A percentile compares a stretch with the other conserved stretches of the same genome.
phyloP scores from a whole-genome alignment of 2,329 filamentous ascomycete species.

The Diplocarpon mali region DNA sequence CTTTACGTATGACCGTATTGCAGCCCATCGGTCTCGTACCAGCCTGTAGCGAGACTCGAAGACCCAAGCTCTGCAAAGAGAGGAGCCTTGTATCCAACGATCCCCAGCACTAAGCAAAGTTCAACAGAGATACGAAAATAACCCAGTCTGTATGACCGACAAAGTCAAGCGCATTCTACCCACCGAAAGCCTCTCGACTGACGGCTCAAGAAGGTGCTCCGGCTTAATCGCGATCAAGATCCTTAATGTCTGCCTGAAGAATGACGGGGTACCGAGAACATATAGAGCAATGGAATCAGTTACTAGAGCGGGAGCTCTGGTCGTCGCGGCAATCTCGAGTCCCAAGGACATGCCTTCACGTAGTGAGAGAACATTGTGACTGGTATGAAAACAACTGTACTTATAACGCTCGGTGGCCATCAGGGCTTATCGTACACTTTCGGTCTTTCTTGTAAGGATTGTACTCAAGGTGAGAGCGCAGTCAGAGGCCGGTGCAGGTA shows the following conservation, averaged over 20 bases:
- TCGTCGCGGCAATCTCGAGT: slow-evolving; percentile 25
- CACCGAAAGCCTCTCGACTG: slow-evolving; percentile 67
- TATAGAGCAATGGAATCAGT: slow-evolving; percentile 52
- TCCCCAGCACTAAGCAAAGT: too few relatives aligned
- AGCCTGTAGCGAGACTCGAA: too few relatives aligned
- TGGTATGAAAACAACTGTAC: neutral
- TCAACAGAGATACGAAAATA: too few relatives aligned
- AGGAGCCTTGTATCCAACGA: too few relatives aligned
- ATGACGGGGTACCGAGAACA: slow-evolving; percentile 73
- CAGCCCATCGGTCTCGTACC: too few relatives aligned
- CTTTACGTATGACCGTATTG: too few relatives aligned
- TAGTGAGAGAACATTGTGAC: neutral
- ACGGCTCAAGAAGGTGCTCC: slow-evolving; percentile 85
- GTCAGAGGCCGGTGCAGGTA: neutral
- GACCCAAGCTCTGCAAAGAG: too few relatives aligned
- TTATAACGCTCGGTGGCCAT: neutral
- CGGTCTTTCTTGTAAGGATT: too few relatives aligned
- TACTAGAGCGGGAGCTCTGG: slow-evolving; percentile 34
- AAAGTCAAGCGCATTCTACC: slow-evolving; percentile 96
- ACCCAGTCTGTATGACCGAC: slow-evolving; percentile 31
- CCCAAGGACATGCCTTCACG: neutral
- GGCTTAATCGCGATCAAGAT: slow-evolving; percentile 89
- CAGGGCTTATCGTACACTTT: too few relatives aligned
- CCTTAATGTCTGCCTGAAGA: slow-evolving; percentile 62
- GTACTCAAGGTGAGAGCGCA: too few relatives aligned